A percentile compares a stretch with the other conserved stretches of the same genome.
These are phyloP conservation scores for Leishmania mexicana DNA, from an alignment of 208 protist genomes.

Conservation along the genomic window DNA sequence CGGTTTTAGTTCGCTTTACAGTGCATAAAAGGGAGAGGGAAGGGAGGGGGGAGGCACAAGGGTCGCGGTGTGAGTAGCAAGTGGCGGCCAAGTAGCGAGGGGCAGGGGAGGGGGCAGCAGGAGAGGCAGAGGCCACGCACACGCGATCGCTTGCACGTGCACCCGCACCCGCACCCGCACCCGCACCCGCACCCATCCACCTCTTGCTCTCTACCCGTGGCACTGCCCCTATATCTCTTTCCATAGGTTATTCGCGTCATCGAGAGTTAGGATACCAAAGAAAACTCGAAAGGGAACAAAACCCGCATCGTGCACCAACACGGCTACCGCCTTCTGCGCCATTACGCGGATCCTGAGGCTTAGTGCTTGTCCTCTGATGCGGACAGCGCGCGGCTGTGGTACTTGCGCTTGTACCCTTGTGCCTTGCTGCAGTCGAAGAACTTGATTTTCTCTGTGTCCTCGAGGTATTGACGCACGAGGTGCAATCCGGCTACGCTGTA, in stretches of 20 bases:
- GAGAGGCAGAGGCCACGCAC: background rate
- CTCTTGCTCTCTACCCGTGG: background rate
- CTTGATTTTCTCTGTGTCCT: slow-evolving; percentile 67
- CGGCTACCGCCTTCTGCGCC: background rate
- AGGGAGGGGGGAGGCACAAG: too few species aligned
- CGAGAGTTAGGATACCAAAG: background rate
- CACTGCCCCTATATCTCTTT: background rate
- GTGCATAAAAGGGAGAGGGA: background rate
- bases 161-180: background rate
- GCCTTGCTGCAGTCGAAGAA: slow-evolving; percentile 87
- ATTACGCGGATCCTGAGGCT: background rate
- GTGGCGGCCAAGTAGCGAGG: background rate
- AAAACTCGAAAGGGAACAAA: background rate
- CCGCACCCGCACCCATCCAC: background rate
- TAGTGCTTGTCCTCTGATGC: slow-evolving; percentile 13
- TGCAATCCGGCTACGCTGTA: slow-evolving; percentile 80
- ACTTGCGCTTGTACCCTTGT: slow-evolving; percentile 85
- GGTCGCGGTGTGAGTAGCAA: background rate
- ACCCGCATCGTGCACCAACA: background rate
- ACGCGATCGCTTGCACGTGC: background rate
- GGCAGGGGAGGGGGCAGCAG: background rate
- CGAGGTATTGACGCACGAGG: slow-evolving; percentile 61
- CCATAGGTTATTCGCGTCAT: background rate
- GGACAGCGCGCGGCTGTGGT: slow-evolving; percentile 62
- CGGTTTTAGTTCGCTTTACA: background rate